Evolutionary conservation across 441 rosid species (phyloP).

Genomic region (Adansonia madagascariensis): DNA sequence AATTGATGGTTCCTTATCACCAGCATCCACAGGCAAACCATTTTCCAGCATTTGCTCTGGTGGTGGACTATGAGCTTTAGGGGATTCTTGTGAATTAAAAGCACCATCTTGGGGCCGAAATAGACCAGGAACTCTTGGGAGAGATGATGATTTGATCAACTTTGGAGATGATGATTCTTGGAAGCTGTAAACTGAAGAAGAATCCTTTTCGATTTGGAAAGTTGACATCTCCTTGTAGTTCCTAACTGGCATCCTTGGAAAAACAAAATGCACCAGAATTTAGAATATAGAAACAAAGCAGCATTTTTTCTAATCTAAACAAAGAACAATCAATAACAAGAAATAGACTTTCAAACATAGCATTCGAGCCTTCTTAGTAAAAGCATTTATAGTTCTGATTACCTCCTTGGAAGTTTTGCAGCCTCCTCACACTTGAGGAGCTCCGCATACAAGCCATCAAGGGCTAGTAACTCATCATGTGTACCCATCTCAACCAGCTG

Average conservation of each 20-base stretch:
- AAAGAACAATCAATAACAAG: neutral
- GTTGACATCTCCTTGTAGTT: constrained; percentile 62
- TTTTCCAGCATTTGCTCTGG: constrained; percentile 75
- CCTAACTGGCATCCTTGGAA: constrained; percentile 84
- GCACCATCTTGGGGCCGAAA: constrained; percentile 60
- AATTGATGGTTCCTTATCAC: constrained; percentile 78
- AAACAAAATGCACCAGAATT: constrained; percentile 20
- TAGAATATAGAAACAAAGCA: constrained; percentile 23
- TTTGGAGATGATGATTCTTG: constrained; percentile 92
- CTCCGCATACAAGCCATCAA: constrained; percentile 88
- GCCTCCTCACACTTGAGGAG: constrained; percentile 99
- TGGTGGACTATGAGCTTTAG: constrained; percentile 70
- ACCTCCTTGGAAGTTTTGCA: constrained; percentile 98
- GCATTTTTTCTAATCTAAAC: neutral
- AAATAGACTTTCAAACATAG: constrained; percentile 16
- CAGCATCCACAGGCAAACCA: constrained; percentile 58
- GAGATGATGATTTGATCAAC: constrained; percentile 89
- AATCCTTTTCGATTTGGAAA: constrained; percentile 86
- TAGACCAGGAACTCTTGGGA: constrained; percentile 76
- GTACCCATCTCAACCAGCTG: constrained; percentile 99
- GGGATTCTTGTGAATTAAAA: constrained; percentile 68
- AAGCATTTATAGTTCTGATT: constrained; percentile 28
- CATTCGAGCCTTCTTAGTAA: constrained; percentile 9
- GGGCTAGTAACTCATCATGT: constrained; percentile 82
- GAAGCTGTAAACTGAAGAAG: constrained; percentile 80